Evolutionary conservation across 2,329 filamentous ascomycete species (phyloP).

Genomic region (Sphaerostilbella broomeana): DNA sequence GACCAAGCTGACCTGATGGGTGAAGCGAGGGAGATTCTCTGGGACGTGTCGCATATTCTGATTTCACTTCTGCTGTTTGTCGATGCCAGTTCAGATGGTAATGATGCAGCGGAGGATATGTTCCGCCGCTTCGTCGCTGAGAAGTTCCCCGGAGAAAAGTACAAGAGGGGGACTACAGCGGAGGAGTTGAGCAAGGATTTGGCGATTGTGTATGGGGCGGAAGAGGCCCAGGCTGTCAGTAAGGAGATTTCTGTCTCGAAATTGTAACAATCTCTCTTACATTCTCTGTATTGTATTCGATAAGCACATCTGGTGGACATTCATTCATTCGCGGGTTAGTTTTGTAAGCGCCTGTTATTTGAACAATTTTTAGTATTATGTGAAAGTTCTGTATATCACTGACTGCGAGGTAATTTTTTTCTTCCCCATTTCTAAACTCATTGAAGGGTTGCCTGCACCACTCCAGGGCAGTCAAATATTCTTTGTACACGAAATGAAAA

Average conservation of each 20-base stretch:
- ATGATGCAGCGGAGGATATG: slow-evolving; percentile 32
- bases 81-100: slow-evolving; percentile 33
- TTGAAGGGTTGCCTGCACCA: too few species aligned
- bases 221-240: slow-evolving; percentile 9
- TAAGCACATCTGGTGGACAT: too few species aligned
- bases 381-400: too few species aligned
- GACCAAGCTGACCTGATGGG: slow-evolving; percentile 35
- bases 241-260: slow-evolving; percentile 15
- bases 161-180: slow-evolving; percentile 14
- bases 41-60: slow-evolving; percentile 37
- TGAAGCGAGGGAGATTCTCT: slow-evolving; percentile 40
- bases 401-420: too few species aligned
- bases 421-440: too few species aligned
- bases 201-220: slow-evolving; percentile 31
- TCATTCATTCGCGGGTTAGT: too few species aligned
- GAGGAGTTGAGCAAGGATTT: slow-evolving; percentile 27
- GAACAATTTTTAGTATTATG: too few species aligned
- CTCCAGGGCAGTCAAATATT: too few species aligned
- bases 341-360: too few species aligned
- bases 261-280: too few species aligned
- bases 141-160: slow-evolving; percentile 18
- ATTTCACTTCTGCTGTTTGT: slow-evolving; percentile 37
- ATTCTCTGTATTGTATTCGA: neutral
- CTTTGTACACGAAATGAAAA: too few species aligned
- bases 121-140: slow-evolving; percentile 32